Conservation (phyloP, 345 rosid genomes). For the Eucalyptus pumila region DNA sequence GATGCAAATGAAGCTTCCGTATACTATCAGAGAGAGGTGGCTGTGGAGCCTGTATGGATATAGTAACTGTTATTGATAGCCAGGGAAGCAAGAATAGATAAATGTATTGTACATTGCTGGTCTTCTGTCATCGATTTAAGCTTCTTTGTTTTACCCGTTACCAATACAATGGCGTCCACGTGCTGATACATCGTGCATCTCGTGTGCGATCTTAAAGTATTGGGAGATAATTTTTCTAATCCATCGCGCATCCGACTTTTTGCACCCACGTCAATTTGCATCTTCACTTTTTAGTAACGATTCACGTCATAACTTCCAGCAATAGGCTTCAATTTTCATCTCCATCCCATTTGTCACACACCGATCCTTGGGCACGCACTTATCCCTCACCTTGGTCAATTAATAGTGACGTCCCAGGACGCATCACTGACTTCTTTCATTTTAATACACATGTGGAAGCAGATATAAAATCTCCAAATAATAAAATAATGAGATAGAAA, state of each 20-base stretch:
- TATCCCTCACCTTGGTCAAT: no score
- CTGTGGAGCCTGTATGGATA: background rate
- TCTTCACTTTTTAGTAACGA: background rate
- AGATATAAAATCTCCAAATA: no score
- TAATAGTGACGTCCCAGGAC: no score
- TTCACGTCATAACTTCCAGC: background rate
- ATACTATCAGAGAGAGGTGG: background rate
- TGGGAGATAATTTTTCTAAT: background rate
- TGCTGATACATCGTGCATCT: background rate
- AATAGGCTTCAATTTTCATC: background rate
- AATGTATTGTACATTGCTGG: background rate
- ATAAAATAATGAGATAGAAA: no score
- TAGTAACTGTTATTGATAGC: background rate
- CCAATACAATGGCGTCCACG: background rate
- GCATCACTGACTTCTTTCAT: fast-evolving
- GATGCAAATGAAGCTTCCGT: background rate
- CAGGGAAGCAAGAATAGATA: background rate
- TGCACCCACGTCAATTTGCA: background rate
- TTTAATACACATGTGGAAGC: no score
- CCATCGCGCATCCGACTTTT: background rate
- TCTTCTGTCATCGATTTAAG: background rate
- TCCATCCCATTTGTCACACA: no score
- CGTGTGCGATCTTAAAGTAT: background rate
- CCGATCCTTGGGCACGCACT: fast-evolving
- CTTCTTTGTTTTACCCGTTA: background rate